Conservation (phyloP, 2,329 filamentous ascomycete genomes). For the Calonectria pseudoturangicola region DNA sequence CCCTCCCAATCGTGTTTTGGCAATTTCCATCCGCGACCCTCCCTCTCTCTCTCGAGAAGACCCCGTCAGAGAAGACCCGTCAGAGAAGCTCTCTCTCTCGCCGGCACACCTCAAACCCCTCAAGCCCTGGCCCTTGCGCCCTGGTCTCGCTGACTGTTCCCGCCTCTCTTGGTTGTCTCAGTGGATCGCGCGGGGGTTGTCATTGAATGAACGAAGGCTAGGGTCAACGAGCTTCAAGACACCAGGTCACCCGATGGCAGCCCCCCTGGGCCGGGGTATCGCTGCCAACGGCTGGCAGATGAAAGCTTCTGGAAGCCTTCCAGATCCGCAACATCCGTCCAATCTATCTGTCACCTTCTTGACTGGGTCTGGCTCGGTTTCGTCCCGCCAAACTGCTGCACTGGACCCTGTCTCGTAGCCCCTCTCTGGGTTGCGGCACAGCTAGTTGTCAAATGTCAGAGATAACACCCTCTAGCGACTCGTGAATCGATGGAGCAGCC, state of each 20-base stretch:
- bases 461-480: not conserved
- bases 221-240: not conserved
- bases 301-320: slow-evolving; percentile 53
- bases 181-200: slow-evolving; percentile 37
- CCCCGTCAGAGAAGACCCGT: not conserved
- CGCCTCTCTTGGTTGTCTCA: slow-evolving; percentile 10
- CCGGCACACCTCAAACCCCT: not conserved
- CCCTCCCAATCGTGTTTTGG: not conserved
- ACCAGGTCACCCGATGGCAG: slow-evolving; percentile 15
- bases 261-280: slow-evolving; percentile 26
- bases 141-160: not conserved
- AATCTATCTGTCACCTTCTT: slow-evolving; percentile 26
- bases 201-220: slow-evolving; percentile 31
- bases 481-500: slow-evolving; percentile 1
- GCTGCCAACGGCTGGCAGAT: slow-evolving; percentile 28
- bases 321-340: slow-evolving; percentile 41
- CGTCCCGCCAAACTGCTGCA: slow-evolving; percentile 10
- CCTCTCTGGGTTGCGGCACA: slow-evolving; percentile 29
- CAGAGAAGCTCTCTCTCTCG: not conserved
- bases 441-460: slow-evolving; percentile 20
- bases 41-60: not conserved
- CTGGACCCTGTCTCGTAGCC: slow-evolving; percentile 16
- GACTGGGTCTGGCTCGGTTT: slow-evolving; percentile 24
- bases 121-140: slow-evolving; percentile 9
- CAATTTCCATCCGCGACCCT: slow-evolving; percentile 14